A percentile compares a stretch with the other conserved stretches of the same genome.
Evolutionary conservation across 306 rosid genomes (phyloP).

Genomic region (Cucumis hystrix): DNA sequence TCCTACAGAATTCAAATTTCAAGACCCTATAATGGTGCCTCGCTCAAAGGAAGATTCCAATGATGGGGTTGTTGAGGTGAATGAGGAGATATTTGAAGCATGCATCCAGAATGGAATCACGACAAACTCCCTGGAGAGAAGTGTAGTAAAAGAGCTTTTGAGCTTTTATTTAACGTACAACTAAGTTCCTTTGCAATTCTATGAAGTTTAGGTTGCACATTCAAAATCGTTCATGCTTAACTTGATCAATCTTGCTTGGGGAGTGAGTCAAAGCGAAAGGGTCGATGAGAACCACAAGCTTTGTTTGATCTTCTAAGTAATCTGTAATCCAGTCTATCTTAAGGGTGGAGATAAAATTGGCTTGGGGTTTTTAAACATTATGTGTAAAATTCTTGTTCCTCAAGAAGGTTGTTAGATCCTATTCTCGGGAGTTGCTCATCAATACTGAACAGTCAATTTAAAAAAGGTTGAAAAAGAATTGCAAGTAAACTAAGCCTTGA

Average conservation of each 20-base stretch:
- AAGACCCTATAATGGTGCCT: neutral
- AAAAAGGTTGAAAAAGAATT: no score
- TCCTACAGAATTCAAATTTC: neutral
- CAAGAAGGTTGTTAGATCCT: no score
- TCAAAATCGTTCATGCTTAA: neutral
- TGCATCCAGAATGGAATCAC: neutral
- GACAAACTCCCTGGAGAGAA: neutral
- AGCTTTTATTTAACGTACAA: no score
- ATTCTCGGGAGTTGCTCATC: no score
- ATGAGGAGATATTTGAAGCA: neutral
- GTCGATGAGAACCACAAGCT: neutral
- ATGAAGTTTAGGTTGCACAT: neutral
- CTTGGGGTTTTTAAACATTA: no score
- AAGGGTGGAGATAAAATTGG: no score
- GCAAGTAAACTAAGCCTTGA: neutral
- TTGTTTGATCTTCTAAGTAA: neutral
- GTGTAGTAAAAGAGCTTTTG: no score
- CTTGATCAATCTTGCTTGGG: neutral
- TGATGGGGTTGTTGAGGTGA: neutral
- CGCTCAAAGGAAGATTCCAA: neutral
- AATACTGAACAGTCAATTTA: neutral
- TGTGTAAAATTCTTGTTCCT: no score
- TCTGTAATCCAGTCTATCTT: no score
- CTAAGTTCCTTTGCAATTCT: no score
- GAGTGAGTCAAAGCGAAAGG: neutral